Conservation (phyloP, 106 monocot genomes). For the Dioscorea zingiberensis region DNA sequence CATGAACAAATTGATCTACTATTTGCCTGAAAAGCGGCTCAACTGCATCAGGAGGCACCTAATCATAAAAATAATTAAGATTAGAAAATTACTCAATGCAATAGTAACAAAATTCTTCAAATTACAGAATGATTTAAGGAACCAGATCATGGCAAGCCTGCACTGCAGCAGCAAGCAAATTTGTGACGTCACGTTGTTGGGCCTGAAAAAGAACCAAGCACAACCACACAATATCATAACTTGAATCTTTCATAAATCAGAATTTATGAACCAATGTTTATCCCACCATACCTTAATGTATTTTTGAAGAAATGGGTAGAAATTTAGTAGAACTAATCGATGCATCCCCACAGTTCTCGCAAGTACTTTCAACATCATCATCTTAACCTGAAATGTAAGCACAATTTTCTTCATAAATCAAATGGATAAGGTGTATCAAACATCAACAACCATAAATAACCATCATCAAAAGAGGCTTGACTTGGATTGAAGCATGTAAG, state of each 20-base stretch:
- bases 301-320: slow-evolving; percentile 88
- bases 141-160: slow-evolving; percentile 99
- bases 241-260: background rate
- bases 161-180: slow-evolving; percentile 85
- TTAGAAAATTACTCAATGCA: background rate
- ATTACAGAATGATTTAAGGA: background rate
- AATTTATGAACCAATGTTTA: background rate
- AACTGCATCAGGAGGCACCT: slow-evolving; percentile 99
- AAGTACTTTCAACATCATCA: slow-evolving; percentile 96
- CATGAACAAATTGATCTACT: slow-evolving; percentile 95
- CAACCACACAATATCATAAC: slow-evolving; percentile 4
- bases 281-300: slow-evolving; percentile 70
- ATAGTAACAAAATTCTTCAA: no score
- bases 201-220: slow-evolving; percentile 70
- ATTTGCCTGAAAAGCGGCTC: slow-evolving; percentile 90
- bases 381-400: slow-evolving; percentile 56
- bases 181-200: slow-evolving; percentile 91
- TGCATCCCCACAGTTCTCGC: slow-evolving; percentile 85
- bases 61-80: background rate
- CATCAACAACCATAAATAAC: background rate
- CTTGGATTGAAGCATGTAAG: no score
- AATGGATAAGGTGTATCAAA: background rate
- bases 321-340: slow-evolving; percentile 65
- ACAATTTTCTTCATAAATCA: slow-evolving; percentile 10
- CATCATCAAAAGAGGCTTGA: no score